Base-by-base conservation (phyloP, 441 rosid species). In the Capsella rubella region DNA sequence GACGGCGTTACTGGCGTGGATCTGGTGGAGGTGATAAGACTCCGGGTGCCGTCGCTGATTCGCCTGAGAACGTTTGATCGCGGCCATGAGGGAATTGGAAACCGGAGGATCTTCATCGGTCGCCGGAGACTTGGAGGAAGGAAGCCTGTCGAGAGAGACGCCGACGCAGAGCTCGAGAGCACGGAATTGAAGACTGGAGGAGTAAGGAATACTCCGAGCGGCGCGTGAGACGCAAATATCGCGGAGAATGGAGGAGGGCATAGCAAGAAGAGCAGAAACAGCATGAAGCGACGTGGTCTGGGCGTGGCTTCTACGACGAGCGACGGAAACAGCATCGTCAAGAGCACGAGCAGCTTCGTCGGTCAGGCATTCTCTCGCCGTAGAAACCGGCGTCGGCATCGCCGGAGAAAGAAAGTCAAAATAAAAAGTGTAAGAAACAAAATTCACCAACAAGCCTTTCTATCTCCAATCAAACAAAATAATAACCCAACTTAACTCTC, bases 241-340 rank as follows among this genome's bases (percentile, higher is more conserved):
- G 0, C 95, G 91, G 42, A 93, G 92, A 12, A 82, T 31, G 1
- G 97, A 90, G 0, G 86, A 80, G 1, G 96, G 93, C 55, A 87
- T 60, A 6, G 92, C 78, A 0, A 93, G 80, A 4, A 93, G 80
- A 39, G 96, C 97, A 3, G 88, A 93, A 14, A 93, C 89, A 3
- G 84, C 88, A 76, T 93, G 98, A 4, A 93, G 95, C 2, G 98
- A 93, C 10, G 96, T 87, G 13, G 98, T 93, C 63, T 93, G 97
- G 1, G 80, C 81, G 69, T 93, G 97, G 54, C 90, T 79, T 11
- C 98, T 70, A 29, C 71, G 58, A 74, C 92, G 93, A 65, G 98
- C 98, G 8, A 93, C 97, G 15, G 79, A 65, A 12, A 89, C 95
- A 0, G 98, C 94, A 9, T 93, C 97, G 57, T 88, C 91, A 1